Percentiles rank a stretch among this genome's conserved stretches.
Conservation (phyloP, 345 rosid species). For the Dovyalis caffra region DNA sequence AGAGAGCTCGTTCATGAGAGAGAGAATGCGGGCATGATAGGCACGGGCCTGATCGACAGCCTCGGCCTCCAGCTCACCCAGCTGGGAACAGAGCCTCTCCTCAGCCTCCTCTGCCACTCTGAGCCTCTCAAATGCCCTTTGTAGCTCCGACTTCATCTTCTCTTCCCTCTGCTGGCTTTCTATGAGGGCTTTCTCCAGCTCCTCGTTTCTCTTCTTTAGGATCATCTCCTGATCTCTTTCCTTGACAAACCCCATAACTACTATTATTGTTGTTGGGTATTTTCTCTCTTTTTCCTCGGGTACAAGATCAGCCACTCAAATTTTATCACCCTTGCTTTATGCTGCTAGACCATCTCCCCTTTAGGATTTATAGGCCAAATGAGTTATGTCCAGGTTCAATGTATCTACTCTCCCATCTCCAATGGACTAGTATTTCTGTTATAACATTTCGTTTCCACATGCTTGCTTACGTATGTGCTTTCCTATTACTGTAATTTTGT, state of each 20-base stretch:
- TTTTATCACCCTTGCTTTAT: background rate
- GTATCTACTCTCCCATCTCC: conserved; percentile 30
- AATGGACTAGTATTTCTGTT: background rate
- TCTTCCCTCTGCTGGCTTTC: conserved; percentile 52
- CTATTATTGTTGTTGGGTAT: background rate
- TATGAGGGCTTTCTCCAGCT: conserved; percentile 52
- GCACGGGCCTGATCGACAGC: conserved; percentile 66
- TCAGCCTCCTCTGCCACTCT: conserved; percentile 79
- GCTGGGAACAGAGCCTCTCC: conserved; percentile 79
- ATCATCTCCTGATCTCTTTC: conserved; percentile 17
- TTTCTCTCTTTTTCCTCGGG: background rate
- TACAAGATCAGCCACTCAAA: background rate
- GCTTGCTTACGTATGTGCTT: too few relatives aligned
- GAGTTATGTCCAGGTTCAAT: conserved; percentile 65
- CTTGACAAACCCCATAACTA: background rate
- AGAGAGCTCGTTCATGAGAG: conserved; percentile 63
- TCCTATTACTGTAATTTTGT: too few relatives aligned
- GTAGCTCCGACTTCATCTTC: conserved; percentile 52
- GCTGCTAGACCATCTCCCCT: too few relatives aligned
- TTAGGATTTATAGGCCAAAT: conserved; percentile 6
- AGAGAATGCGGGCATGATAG: conserved; percentile 54
- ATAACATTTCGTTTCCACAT: background rate
- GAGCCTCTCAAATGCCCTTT: conserved; percentile 45
- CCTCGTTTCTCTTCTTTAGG: conserved; percentile 53
- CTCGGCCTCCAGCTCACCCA: conserved; percentile 87